Percentiles rank a stretch among this genome's conserved stretches.
phyloP scores from a whole-genome alignment of 495 filamentous ascomycete species.

The Hypoxylon crocopeplum region DNA sequence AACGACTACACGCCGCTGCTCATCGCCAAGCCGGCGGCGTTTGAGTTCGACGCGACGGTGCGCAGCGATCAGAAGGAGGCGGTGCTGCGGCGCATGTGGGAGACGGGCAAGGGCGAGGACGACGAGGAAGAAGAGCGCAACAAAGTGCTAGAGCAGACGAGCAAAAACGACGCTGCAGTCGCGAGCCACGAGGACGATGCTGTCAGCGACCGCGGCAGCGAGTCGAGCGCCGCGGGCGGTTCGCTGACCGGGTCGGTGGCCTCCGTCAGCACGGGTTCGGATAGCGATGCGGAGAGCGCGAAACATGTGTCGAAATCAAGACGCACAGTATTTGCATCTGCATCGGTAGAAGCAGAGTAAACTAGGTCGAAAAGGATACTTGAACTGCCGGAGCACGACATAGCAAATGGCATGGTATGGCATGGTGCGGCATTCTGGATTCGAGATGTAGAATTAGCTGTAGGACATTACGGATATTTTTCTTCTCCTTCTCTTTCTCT shows the following conservation, averaged over 20 bases:
- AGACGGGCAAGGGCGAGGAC: slow-evolving; percentile 40
- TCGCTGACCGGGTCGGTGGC: slow-evolving; percentile 15
- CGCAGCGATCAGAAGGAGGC: slow-evolving; percentile 42
- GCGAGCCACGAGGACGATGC: background rate
- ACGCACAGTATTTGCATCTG: slow-evolving; percentile 5
- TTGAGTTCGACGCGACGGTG: slow-evolving; percentile 53
- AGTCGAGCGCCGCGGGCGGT: slow-evolving; percentile 15
- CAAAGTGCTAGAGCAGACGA: slow-evolving; percentile 7
- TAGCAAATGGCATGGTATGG: too few relatives aligned
- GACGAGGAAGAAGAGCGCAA: slow-evolving; percentile 30
- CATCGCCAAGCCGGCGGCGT: slow-evolving; percentile 59
- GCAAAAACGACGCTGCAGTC: background rate
- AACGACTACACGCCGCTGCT: slow-evolving; percentile 59
- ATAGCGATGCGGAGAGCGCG: slow-evolving; percentile 17
- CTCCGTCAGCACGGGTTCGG: slow-evolving; percentile 22
- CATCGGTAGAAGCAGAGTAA: too few relatives aligned
- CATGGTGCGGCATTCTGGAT: too few relatives aligned
- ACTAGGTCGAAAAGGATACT: too few relatives aligned
- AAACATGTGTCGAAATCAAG: background rate
- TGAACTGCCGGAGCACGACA: too few relatives aligned
- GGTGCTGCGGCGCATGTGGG: slow-evolving; percentile 46
- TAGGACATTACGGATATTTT: too few relatives aligned
- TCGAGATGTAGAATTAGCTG: too few relatives aligned
- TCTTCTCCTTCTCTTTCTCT: too few relatives aligned
- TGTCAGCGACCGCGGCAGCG: slow-evolving; percentile 27